Evolutionary conservation across 495 filamentous ascomycete genomes (phyloP), one percentile per base, ranked within the genome.

Genomic region (Aspergillus olivimuriae): DNA sequence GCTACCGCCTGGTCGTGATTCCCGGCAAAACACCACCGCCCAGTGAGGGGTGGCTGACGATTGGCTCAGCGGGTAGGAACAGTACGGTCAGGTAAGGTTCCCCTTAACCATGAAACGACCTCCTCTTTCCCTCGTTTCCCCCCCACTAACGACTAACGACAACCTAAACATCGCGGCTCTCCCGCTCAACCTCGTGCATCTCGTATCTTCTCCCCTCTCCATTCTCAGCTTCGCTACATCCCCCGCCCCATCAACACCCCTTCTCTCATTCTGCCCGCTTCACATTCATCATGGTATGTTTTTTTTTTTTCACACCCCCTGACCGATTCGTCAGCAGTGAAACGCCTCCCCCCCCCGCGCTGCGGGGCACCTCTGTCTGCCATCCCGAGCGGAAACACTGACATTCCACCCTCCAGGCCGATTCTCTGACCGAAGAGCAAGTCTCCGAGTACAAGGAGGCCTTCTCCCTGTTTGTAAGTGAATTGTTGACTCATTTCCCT

Each of bases 391-490:
- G 40, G 46, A 34, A 46, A 34, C 48, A 42, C 53, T 58, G 53
- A 53, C 55, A 51, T 50, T 44, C 42, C 44, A 50, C 39, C 36
- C 8, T 46, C 56, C 60, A 92, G 87, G 87, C 87, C 64, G 87
- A 94, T 64, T 84, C 87, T 62, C 81, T 98, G 52, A 96, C 92
- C 56, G 92, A 97, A 77, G 92, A 98, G 72, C 92, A 98, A 79
- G 91, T 98, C 57, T 95, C 91, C 64, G 92, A 98, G 75, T 98
- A 97, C 74, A 98, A 97, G 84, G 94, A 98, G 75, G 92, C 92
- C 35, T 98, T 98, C 76, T 98, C 92, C 65, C 84, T 98, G 28
- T 98, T 98, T 69, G 92, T 98, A 79, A 86, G 92, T 89, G 20
- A 10, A 54, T 30, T 36, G 2, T 39, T 28, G 22, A 14, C 56